Conservation (phyloP, 495 filamentous ascomycete species). For the Penicillium silybi region DNA sequence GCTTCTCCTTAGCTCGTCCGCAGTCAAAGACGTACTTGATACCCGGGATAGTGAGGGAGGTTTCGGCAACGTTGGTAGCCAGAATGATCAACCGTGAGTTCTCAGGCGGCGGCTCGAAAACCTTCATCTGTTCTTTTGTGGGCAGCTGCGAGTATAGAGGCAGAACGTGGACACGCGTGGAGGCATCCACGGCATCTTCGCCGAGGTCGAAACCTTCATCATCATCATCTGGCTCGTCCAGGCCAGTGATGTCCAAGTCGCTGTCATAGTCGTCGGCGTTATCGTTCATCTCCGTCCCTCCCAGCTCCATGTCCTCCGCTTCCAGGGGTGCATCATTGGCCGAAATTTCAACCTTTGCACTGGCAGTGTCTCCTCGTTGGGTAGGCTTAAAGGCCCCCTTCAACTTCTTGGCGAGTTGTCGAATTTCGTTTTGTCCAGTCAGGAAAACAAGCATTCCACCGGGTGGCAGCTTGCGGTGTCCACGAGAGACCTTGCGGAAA, state of each 20-base stretch:
- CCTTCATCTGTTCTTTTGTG: conserved; percentile 83
- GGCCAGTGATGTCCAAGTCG: conserved; percentile 45
- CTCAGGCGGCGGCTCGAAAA: conserved; percentile 87
- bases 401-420: conserved; percentile 68
- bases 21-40: conserved; percentile 96
- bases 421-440: conserved; percentile 91
- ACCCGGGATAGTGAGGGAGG: conserved; percentile 91
- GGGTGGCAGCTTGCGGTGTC: conserved; percentile 85
- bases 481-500: conserved; percentile 81
- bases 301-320: conserved; percentile 83
- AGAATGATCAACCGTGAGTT: conserved; percentile 84
- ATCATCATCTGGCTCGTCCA: conserved; percentile 45
- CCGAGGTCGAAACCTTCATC: conserved; percentile 59
- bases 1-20: conserved; percentile 86
- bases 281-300: conserved; percentile 47
- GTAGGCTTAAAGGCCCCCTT: conserved; percentile 66
- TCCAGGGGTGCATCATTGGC: conserved; percentile 78
- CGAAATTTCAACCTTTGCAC: conserved; percentile 65
- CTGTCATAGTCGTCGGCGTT: conserved; percentile 41
- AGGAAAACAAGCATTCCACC: conserved; percentile 94
- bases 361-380: conserved; percentile 46
- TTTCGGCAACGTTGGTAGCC: conserved; percentile 97
- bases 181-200: conserved; percentile 60
- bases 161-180: conserved; percentile 72
- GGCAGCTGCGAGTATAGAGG: conserved; percentile 94